A percentile compares a stretch with the other conserved stretches of the same genome.
Conservation (phyloP, 2,329 filamentous ascomycete species). For the Colletotrichum cuscutae region DNA sequence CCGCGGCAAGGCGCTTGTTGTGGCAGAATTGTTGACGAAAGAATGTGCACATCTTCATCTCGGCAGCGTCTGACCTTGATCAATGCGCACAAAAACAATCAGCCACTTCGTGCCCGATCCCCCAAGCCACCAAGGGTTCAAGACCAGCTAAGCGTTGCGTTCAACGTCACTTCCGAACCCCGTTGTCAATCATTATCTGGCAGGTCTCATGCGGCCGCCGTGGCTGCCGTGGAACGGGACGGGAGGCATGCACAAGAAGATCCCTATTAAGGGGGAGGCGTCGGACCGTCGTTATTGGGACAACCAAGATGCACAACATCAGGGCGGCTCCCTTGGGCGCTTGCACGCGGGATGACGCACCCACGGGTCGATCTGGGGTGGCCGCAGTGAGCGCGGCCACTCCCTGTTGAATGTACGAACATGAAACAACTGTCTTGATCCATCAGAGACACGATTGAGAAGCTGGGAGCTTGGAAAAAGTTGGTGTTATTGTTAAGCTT, state of each 20-base stretch:
- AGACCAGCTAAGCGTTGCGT: conserved; percentile 1
- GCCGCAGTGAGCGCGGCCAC: not conserved
- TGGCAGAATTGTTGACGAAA: conserved; percentile 24
- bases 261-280: not conserved
- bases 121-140: conserved; percentile 29
- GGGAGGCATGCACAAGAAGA: conserved; percentile 4
- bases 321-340: conserved; percentile 15
- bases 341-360: conserved; percentile 29
- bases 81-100: conserved; percentile 20
- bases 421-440: conserved; percentile 18
- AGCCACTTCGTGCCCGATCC: not conserved
- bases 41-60: conserved; percentile 30
- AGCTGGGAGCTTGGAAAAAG: not conserved
- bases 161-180: conserved; percentile 29
- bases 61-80: conserved; percentile 20
- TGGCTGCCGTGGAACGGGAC: conserved; percentile 7
- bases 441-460: not conserved
- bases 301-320: not conserved
- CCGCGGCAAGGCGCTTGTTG: conserved; percentile 6
- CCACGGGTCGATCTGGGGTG: conserved; percentile 19
- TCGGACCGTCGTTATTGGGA: not conserved
- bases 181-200: conserved; percentile 26
- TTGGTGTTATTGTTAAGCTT: not conserved
- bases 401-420: not conserved
- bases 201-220: conserved; percentile 18